Percentiles rank a stretch among this genome's conserved stretches.
phyloP scores from a whole-genome alignment of 129 eudicot species.

The Ambrosia artemisiifolia region DNA sequence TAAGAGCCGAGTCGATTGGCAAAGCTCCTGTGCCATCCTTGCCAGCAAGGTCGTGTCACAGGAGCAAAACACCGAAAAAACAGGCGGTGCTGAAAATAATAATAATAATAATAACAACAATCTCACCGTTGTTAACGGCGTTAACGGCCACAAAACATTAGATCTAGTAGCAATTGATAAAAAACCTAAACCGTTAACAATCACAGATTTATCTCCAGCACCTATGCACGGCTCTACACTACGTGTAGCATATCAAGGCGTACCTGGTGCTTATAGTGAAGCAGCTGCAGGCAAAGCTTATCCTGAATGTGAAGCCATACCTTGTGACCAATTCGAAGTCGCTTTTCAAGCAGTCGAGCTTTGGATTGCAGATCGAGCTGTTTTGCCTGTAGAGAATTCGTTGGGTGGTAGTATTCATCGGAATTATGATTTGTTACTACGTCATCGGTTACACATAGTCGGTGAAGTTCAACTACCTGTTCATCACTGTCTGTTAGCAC shows the following conservation, averaged over 20 bases:
- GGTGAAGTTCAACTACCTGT: slow-evolving; percentile 93
- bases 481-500: slow-evolving; percentile 76
- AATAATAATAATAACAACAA: background rate
- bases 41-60: slow-evolving; percentile 76
- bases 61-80: slow-evolving; percentile 54
- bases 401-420: slow-evolving; percentile 94
- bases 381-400: slow-evolving; percentile 81
- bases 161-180: slow-evolving; percentile 64
- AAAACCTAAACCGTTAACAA: slow-evolving; percentile 63
- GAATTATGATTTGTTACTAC: slow-evolving; percentile 84
- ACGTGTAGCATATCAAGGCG: slow-evolving; percentile 95
- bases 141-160: slow-evolving; percentile 54
- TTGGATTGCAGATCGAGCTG: slow-evolving; percentile 93
- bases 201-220: slow-evolving; percentile 79
- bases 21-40: slow-evolving; percentile 79
- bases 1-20: slow-evolving; percentile 75
- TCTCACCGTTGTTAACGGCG: slow-evolving; percentile 30
- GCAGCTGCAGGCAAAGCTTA: slow-evolving; percentile 98
- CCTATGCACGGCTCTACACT: slow-evolving; percentile 84
- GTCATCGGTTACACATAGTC: slow-evolving; percentile 92
- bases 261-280: slow-evolving; percentile 98
- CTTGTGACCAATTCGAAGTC: slow-evolving; percentile 95
- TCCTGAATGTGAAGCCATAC: slow-evolving; percentile 80
- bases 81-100: slow-evolving; percentile 38
- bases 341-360: slow-evolving; percentile 93